A percentile compares a stretch with the other conserved stretches of the same genome.
phyloP scores from a whole-genome alignment of 352 stramenopile genomes.

The Phytophthora sansomeana region DNA sequence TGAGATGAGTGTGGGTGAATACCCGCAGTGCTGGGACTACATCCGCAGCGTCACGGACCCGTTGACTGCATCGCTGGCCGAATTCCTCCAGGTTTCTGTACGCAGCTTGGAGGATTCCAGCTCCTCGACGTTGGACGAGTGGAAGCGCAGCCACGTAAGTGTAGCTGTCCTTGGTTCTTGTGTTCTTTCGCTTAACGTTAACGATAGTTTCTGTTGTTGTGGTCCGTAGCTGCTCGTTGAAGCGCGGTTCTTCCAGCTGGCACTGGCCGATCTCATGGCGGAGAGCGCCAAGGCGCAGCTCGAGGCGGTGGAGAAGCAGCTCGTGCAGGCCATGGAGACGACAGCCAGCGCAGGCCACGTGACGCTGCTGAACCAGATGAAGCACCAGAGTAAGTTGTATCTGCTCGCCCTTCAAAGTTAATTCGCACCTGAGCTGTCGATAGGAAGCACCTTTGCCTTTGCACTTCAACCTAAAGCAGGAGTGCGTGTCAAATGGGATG shows the following conservation, averaged over 20 bases:
- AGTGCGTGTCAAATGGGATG: conserved; percentile 3
- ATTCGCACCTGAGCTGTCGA: too few relatives aligned
- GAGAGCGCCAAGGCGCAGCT: conserved; percentile 64
- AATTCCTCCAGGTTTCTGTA: conserved; percentile 54
- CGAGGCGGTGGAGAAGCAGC: conserved; percentile 54
- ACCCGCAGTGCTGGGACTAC: conserved; percentile 63
- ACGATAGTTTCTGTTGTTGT: conserved; percentile 11
- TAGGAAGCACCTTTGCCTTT: too few relatives aligned
- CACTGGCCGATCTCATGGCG: conserved; percentile 58
- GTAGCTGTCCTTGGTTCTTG: not conserved
- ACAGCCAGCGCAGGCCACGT: conserved; percentile 43
- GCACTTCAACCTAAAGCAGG: not conserved
- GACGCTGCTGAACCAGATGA: conserved; percentile 74
- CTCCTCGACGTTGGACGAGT: conserved; percentile 39
- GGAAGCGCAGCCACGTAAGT: conserved; percentile 72
- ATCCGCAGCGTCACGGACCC: conserved; percentile 59
- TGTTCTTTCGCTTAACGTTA: not conserved
- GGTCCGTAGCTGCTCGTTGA: conserved; percentile 70
- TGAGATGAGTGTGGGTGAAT: conserved; percentile 71
- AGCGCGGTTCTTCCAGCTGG: conserved; percentile 72
- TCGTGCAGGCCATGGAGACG: conserved; percentile 52
- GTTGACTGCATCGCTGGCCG: conserved; percentile 56
- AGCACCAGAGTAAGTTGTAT: conserved; percentile 86
- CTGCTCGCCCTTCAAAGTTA: conserved; percentile 58
- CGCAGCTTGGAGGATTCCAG: conserved; percentile 31